A percentile compares a stretch with the other conserved stretches of the same genome.
phyloP scores from a whole-genome alignment of 805 yeast species.

The Starmerella sp. region DNA sequence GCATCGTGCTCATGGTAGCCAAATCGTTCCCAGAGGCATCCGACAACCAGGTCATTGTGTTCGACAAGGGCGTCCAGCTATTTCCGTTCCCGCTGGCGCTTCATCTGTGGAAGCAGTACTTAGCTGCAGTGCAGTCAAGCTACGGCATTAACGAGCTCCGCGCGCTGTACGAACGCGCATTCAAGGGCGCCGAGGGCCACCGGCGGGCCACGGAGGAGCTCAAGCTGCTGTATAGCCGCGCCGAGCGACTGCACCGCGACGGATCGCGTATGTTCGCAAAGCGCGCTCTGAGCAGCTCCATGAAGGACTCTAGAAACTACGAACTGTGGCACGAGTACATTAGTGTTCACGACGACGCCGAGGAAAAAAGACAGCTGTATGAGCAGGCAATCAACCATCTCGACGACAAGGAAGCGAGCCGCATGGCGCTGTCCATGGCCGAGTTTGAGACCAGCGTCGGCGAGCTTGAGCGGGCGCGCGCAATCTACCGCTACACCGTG shows the following conservation, averaged over 20 bases:
- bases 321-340: constrained; percentile 9
- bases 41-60: constrained; percentile 9
- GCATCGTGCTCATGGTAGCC: constrained; percentile 9
- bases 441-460: constrained; percentile 41
- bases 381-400: constrained; percentile 42
- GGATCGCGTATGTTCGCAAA: constrained; percentile 12
- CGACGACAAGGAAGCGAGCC: constrained; percentile 34
- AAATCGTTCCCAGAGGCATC: constrained; percentile 4
- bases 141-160: not conserved
- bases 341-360: constrained; percentile 3
- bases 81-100: constrained; percentile 10
- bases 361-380: constrained; percentile 38
- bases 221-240: constrained; percentile 4
- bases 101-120: constrained; percentile 14
- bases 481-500: constrained; percentile 43
- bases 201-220: constrained; percentile 11
- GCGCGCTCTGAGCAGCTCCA: not conserved
- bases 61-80: constrained; percentile 10
- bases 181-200: not conserved
- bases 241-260: not conserved
- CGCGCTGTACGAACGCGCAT: constrained; percentile 6
- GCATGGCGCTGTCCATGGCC: constrained; percentile 42
- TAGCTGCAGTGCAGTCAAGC: not conserved
- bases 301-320: not conserved
- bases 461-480: constrained; percentile 53